Percentiles rank a stretch among this genome's conserved stretches.
Evolutionary conservation across 257 asterid species (phyloP).

Genomic region (Catharanthus roseus): DNA sequence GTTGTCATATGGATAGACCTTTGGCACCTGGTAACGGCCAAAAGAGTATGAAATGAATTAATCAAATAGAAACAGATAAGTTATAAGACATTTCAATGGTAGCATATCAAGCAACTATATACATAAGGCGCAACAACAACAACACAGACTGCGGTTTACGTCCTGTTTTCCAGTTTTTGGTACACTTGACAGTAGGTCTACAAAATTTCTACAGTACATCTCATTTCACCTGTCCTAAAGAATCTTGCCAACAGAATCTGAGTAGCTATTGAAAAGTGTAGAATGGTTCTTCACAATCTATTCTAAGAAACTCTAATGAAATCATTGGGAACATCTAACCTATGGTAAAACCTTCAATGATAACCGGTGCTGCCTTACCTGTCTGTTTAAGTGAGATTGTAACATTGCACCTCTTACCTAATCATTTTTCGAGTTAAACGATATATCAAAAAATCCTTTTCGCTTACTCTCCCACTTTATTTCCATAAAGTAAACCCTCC

Average conservation of each 20-base stretch:
- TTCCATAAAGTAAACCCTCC: background rate
- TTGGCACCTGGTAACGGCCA: conserved; percentile 42
- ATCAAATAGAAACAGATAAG: background rate
- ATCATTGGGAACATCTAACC: no score
- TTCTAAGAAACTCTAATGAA: no score
- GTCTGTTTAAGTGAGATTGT: background rate
- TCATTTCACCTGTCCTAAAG: background rate
- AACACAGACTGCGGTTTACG: background rate
- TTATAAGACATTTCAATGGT: background rate
- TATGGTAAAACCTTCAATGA: no score
- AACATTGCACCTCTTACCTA: background rate
- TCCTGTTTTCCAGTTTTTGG: background rate
- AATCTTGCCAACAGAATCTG: background rate
- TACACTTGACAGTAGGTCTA: background rate
- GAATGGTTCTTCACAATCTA: background rate
- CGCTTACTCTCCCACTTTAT: background rate
- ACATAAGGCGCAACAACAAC: no score
- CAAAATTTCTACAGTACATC: background rate
- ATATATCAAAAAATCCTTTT: background rate
- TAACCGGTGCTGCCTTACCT: background rate
- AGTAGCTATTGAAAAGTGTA: background rate
- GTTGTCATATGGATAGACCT: conserved; percentile 78
- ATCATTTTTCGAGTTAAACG: background rate
- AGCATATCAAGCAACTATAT: background rate
- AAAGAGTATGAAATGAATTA: background rate